Percentiles rank a stretch among this genome's conserved stretches.
These are phyloP conservation scores for Plantago elongata DNA, from an alignment of 257 asterid genomes.

Conservation along the genomic window DNA sequence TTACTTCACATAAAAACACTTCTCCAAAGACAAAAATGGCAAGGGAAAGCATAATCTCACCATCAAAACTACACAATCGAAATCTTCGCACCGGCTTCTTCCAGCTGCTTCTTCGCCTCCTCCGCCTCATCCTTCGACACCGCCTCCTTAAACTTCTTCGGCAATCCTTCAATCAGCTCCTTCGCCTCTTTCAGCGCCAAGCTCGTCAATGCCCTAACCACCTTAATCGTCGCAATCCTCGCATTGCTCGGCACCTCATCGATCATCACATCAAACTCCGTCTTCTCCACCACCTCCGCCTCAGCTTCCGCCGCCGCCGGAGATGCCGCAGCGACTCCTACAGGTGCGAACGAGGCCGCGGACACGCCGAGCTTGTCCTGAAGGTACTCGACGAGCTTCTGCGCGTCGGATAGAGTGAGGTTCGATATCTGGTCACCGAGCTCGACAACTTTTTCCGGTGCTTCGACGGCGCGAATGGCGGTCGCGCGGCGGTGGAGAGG, in stretches of 20 bases:
- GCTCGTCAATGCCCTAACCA: constrained; percentile 79
- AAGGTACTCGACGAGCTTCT: constrained; percentile 91
- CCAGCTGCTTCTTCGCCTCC: constrained; percentile 92
- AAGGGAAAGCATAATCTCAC: not conserved
- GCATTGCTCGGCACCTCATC: constrained; percentile 82
- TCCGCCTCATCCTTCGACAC: constrained; percentile 82
- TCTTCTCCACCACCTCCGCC: constrained; percentile 82
- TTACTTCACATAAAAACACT: not conserved
- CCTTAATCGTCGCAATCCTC: constrained; percentile 76
- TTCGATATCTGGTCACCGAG: constrained; percentile 80
- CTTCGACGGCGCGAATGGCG: constrained; percentile 73
- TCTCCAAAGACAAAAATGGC: not conserved
- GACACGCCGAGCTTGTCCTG: constrained; percentile 93
- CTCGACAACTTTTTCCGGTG: constrained; percentile 76
- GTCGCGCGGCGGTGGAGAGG: constrained; percentile 45
- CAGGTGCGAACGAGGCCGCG: constrained; percentile 87
- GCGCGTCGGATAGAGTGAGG: constrained; percentile 84
- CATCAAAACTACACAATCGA: constrained; percentile 32
- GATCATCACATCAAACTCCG: constrained; percentile 81
- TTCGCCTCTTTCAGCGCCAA: constrained; percentile 86
- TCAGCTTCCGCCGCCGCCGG: constrained; percentile 41
- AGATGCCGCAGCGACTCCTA: constrained; percentile 45
- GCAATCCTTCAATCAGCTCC: constrained; percentile 87
- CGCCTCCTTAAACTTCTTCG: constrained; percentile 88
- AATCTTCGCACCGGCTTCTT: constrained; percentile 80